A percentile compares a stretch with the other conserved stretches of the same genome.
phyloP scores from a whole-genome alignment of 495 filamentous ascomycete genomes.

The Talaromyces proteolyticus region DNA sequence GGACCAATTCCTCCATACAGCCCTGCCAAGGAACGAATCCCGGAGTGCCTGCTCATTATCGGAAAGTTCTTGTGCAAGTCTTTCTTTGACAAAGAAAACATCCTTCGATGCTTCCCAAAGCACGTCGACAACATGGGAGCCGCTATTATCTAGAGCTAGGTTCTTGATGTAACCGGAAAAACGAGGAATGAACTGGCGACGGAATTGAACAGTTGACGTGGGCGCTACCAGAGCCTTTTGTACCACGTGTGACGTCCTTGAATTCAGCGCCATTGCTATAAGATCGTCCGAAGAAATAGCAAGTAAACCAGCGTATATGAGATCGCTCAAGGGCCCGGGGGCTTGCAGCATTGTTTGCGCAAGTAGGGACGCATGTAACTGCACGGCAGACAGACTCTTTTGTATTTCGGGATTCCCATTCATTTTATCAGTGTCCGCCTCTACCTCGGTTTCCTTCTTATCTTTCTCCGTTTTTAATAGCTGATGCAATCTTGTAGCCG shows the following conservation, averaged over 20 bases:
- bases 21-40: slow-evolving; percentile 68
- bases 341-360: slow-evolving; percentile 59
- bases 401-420: slow-evolving; percentile 13
- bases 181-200: slow-evolving; percentile 53
- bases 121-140: slow-evolving; percentile 73
- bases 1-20: slow-evolving; percentile 87
- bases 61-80: slow-evolving; percentile 58
- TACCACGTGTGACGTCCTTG: slow-evolving; percentile 61
- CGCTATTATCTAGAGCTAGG: slow-evolving; percentile 64
- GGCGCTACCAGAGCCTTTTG: slow-evolving; percentile 59
- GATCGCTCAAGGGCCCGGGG: slow-evolving; percentile 47
- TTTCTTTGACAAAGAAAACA: slow-evolving; percentile 60
- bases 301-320: slow-evolving; percentile 52
- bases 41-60: slow-evolving; percentile 60
- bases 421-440: slow-evolving; percentile 29
- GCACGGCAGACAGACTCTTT: slow-evolving; percentile 34
- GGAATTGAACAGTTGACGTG: slow-evolving; percentile 51
- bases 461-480: slow-evolving; percentile 47
- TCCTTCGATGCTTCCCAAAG: slow-evolving; percentile 64
- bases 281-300: slow-evolving; percentile 33
- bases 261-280: slow-evolving; percentile 48
- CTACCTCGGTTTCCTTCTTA: slow-evolving; percentile 23
- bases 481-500: slow-evolving; percentile 45
- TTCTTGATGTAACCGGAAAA: slow-evolving; percentile 54
- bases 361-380: slow-evolving; percentile 58